Base-by-base conservation (phyloP, 129 eudicot genomes). In the Oenanthe sinensis region DNA sequence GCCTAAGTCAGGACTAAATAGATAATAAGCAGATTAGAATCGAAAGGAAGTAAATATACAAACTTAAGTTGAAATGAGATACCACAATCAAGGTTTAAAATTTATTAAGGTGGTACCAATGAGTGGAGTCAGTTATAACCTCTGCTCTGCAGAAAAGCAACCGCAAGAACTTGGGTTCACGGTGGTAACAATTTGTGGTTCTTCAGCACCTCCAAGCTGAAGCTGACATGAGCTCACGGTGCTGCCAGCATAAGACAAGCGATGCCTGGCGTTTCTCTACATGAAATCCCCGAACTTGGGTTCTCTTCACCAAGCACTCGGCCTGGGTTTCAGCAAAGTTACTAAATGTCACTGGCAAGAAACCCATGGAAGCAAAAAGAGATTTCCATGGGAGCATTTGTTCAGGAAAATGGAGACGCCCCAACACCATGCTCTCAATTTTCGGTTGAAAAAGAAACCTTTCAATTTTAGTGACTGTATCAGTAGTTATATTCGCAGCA, bases 181-280 rank as follows among this genome's bases (percentile, higher is more conserved):
- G 42, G 46, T 47, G 50, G 15, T 10, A 47, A 79, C 40, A 71
- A 28, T 70, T 43, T 24, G 71, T 11, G n/a, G 48, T 22, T 78
- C 84, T 40, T 80, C 88, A 91, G 75, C 91, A 90, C 79, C 83
- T 91, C 96, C 96, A 91, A 45, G 89, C 89, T 1, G 91, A 88
- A 44, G 76, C 93, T 4, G 87, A 82, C 84, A 88, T 78, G 77
- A 91, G 87, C 70, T 88, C 93, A 3, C 79, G 82, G 48, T 77
- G 77, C 85, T 88, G 87, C 96, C 96, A 91, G 81, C 89, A 72
- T 30, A 91, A 85, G 69, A 85, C 88, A 17, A 91, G 88, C 22
- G 92, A 81, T 3, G 84, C 80, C 79, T 82, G 87, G 72, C 82
- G 79, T 76, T 87, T 91, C 75, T 91, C 89, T 0, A 91, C 88